Percentiles rank a stretch among this genome's conserved stretches.
Evolutionary conservation across 2,329 filamentous ascomycete species (phyloP).

Genomic region (Cladophialophora immunda): DNA sequence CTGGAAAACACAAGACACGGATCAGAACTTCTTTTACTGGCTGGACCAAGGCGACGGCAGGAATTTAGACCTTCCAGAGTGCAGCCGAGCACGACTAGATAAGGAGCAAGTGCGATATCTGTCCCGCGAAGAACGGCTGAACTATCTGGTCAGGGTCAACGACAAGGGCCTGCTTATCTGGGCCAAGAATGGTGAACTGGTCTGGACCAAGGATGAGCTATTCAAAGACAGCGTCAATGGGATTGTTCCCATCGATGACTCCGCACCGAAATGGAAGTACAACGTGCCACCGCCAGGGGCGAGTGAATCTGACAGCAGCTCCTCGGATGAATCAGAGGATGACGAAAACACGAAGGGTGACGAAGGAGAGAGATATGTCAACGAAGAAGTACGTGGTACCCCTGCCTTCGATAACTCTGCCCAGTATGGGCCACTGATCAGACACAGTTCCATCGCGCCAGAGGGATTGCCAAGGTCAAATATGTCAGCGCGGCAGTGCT

Average conservation of each 20-base stretch:
- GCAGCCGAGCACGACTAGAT: conserved; percentile 77
- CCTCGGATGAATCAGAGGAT: conserved; percentile 41
- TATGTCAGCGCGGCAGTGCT: conserved; percentile 76
- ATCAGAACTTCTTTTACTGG: conserved; percentile 95
- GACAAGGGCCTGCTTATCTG: conserved; percentile 78
- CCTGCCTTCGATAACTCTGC: not conserved
- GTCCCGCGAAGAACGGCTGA: conserved; percentile 79
- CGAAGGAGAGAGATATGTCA: conserved; percentile 73
- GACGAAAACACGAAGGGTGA: conserved; percentile 30
- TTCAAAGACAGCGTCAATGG: conserved; percentile 71
- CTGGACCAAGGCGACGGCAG: conserved; percentile 82
- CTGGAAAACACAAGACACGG: conserved; percentile 80
- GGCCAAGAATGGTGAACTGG: conserved; percentile 80
- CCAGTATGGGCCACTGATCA: not conserved
- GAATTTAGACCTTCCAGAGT: conserved; percentile 72
- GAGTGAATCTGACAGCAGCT: conserved; percentile 33
- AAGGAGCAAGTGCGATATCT: conserved; percentile 84
- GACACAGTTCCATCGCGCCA: conserved; percentile 62
- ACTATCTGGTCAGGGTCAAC: conserved; percentile 83
- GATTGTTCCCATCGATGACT: conserved; percentile 70
- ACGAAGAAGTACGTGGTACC: conserved; percentile 59
- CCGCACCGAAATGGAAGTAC: conserved; percentile 63
- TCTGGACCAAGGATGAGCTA: conserved; percentile 74
- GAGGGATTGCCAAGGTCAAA: conserved; percentile 68
- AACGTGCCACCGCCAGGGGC: conserved; percentile 42